Conservation (phyloP, 495 filamentous ascomycete genomes). For the Achaetomiella virescens region DNA sequence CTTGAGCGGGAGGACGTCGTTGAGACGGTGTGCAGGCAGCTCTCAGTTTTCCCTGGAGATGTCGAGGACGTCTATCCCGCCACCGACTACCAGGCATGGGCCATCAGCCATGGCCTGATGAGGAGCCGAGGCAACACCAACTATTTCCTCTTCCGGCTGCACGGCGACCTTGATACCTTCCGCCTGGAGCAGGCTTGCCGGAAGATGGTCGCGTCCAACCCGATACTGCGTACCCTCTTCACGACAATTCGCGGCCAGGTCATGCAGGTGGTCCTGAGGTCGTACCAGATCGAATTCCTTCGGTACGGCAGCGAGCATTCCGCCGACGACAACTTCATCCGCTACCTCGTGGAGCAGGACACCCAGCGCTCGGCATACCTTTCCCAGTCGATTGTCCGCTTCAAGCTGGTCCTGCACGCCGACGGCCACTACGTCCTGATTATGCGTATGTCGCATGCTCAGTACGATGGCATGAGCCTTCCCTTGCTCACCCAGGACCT, state of each 20-base stretch:
- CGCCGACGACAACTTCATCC: slow-evolving; percentile 10
- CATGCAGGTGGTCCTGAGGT: slow-evolving; percentile 8
- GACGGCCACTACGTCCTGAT: slow-evolving; percentile 11
- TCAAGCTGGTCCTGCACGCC: slow-evolving; percentile 9
- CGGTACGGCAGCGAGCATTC: slow-evolving; percentile 10
- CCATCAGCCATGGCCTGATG: slow-evolving; percentile 9
- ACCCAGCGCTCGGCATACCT: slow-evolving; percentile 8
- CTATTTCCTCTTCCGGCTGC: slow-evolving; percentile 15
- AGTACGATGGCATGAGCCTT: slow-evolving; percentile 17
- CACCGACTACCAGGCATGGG: slow-evolving; percentile 14
- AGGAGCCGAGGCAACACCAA: slow-evolving; percentile 10
- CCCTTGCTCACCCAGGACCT: slow-evolving; percentile 9
- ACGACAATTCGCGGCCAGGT: slow-evolving; percentile 6
- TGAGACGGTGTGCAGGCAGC: slow-evolving; percentile 4
- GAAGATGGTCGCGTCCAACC: slow-evolving; percentile 8
- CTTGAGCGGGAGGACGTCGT: slow-evolving; percentile 1
- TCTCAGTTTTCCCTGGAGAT: slow-evolving; percentile 5
- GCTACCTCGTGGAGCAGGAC: slow-evolving; percentile 3
- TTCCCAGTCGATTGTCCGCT: slow-evolving; percentile 6
- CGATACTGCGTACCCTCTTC: slow-evolving; percentile 9
- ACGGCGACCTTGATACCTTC: slow-evolving; percentile 8
- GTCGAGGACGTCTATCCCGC: slow-evolving; percentile 13
- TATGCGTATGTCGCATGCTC: slow-evolving; percentile 17
- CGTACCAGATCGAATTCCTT: slow-evolving; percentile 7
- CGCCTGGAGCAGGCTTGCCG: slow-evolving; percentile 11